Percentiles rank a stretch among this genome's conserved stretches.
phyloP scores from a whole-genome alignment of 176 grass and related monocot genomes.

The Raddia distichophylla region DNA sequence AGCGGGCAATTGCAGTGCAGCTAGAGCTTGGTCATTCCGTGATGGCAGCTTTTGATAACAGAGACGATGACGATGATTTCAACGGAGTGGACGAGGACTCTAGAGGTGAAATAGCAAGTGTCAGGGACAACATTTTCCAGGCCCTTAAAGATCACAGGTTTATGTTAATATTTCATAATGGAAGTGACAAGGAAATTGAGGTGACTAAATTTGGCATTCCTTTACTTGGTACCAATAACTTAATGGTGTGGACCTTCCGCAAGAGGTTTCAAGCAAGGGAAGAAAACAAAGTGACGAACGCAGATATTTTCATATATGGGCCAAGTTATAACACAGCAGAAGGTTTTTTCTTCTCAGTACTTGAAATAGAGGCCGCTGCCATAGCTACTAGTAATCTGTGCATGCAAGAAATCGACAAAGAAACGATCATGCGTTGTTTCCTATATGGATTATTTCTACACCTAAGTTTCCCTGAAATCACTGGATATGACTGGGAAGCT shows the following conservation, averaged over 20 bases:
- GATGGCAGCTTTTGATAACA: background rate
- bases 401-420: background rate
- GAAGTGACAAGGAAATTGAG: background rate
- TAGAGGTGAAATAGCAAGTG: background rate
- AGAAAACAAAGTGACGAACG: background rate
- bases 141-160: background rate
- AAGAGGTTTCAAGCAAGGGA: background rate
- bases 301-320: no score
- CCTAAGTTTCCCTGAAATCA: background rate
- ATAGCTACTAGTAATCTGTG: background rate
- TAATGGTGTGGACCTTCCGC: background rate
- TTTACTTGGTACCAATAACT: background rate
- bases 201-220: background rate
- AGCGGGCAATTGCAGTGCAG: conserved; percentile 3
- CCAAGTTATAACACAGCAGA: no score
- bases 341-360: background rate
- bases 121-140: background rate
- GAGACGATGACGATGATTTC: conserved; percentile 2
- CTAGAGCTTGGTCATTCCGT: background rate
- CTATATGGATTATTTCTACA: background rate
- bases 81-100: background rate
- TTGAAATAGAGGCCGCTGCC: background rate
- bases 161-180: background rate
- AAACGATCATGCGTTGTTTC: background rate
- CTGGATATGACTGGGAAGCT: background rate